Evolutionary conservation across 805 yeast species (phyloP).

Genomic region (Starmerella scarabaei): DNA sequence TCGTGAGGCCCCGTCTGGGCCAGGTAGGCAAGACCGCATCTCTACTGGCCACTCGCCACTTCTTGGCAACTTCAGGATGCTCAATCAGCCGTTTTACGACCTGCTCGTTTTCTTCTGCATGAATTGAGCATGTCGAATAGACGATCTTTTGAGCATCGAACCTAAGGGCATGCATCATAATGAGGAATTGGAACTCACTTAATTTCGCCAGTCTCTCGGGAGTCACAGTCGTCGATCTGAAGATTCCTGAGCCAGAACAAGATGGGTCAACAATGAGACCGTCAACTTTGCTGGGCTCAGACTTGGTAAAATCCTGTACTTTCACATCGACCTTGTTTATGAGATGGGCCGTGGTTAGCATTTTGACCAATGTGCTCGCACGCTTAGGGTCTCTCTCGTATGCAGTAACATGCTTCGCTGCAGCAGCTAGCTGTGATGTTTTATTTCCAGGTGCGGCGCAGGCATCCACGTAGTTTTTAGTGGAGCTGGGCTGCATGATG

Average conservation of each 20-base stretch:
- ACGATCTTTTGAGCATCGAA: constrained; percentile 66
- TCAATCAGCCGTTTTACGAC: constrained; percentile 69
- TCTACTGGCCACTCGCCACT: constrained; percentile 56
- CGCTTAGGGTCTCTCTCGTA: constrained; percentile 76
- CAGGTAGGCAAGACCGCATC: constrained; percentile 64
- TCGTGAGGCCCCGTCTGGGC: constrained; percentile 70
- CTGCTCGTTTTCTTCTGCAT: constrained; percentile 84
- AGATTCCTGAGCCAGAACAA: constrained; percentile 95
- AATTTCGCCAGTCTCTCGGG: constrained; percentile 52
- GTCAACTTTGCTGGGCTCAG: constrained; percentile 48
- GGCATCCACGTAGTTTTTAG: constrained; percentile 55
- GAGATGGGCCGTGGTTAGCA: constrained; percentile 72
- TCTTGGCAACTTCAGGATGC: constrained; percentile 47
- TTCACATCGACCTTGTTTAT: constrained; percentile 32
- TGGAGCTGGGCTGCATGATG: constrained; percentile 48
- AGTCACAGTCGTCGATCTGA: constrained; percentile 31
- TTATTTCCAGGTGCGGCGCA: constrained; percentile 99
- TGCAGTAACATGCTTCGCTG: constrained; percentile 42
- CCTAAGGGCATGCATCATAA: constrained; percentile 72
- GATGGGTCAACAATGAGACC: constrained; percentile 92
- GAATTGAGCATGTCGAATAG: constrained; percentile 91
- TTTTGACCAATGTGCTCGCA: constrained; percentile 52
- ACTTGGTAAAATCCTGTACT: constrained; percentile 49
- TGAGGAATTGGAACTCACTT: constrained; percentile 74
- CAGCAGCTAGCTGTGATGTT: constrained; percentile 80